Evolutionary conservation across 805 yeast genomes (phyloP), one percentile per base, ranked within the genome.

Genomic region (Cyberlindnera misumaiensis): DNA sequence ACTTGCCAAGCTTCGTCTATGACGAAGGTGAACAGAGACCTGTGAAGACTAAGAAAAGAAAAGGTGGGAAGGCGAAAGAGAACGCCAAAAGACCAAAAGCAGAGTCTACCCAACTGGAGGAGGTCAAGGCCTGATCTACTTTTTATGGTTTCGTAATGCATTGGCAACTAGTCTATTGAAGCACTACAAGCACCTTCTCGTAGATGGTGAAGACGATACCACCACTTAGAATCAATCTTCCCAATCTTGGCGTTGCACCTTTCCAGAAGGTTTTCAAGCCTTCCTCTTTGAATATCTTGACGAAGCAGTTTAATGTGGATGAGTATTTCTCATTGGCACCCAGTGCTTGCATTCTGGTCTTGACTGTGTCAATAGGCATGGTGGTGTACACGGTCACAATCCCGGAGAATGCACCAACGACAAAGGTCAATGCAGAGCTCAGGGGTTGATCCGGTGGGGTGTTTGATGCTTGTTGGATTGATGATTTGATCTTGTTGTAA

Each of bases 131-230:
- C 8, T 17, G 34, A 13, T 6, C n/a, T n/a, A 20, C 8, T 20
- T 5, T 20, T 20, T 20, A 20, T 30, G 5, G 17, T 30, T 30
- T 13, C 5, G 33, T 30, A 30, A 10, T 17, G 14, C 18, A 17
- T 15, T 30, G 17, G 26, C 20, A 30, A 14, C 18, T 13, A 4
- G 10, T 32, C 29, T 25, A 32, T 25, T 34, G 36, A 15, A 65
- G 43, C 11, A 64, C 49, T 4, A 54, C 74, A 60, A 90, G 68
- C 67, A 90, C 82, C 64, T 88, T 85, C 60, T 90, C 98, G 60
- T 90, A 90, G 40, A 93, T 85, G 15, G 97, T 93, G 65, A 90
- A 90, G 22, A 93, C 97, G 49, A 90, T 90, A 53, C 98, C 98
- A 44, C 98, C 98, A 63, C 95, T 83, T 56, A 90, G 71, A 27